Evolutionary conservation across 805 yeast genomes (phyloP).

Genomic region (Hanseniaspora vineae): DNA sequence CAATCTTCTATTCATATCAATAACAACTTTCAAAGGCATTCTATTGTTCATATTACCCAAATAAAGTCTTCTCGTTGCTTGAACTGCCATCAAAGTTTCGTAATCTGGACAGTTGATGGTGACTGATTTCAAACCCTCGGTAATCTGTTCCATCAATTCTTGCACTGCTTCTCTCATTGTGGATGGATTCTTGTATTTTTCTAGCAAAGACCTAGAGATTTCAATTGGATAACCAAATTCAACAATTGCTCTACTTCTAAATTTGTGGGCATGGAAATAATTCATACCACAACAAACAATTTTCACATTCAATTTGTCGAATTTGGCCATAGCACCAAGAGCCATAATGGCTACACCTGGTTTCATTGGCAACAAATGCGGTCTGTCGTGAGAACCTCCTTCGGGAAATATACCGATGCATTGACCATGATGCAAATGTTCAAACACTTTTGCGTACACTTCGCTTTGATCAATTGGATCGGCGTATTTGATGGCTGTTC

Average conservation of each 20-base stretch:
- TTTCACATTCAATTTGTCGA: slow-evolving; percentile 61
- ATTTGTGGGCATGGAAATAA: slow-evolving; percentile 88
- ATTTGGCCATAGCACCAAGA: slow-evolving; percentile 73
- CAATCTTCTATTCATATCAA: slow-evolving; percentile 80
- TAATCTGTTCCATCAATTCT: slow-evolving; percentile 55
- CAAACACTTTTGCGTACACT: slow-evolving; percentile 73
- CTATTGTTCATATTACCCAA: slow-evolving; percentile 41
- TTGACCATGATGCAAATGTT: slow-evolving; percentile 62
- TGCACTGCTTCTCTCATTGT: slow-evolving; percentile 50
- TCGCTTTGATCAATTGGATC: slow-evolving; percentile 70
- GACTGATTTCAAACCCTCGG: slow-evolving; percentile 68
- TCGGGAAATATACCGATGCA: slow-evolving; percentile 92
- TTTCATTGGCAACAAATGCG: slow-evolving; percentile 79
- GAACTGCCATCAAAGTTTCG: slow-evolving; percentile 87
- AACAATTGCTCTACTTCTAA: slow-evolving; percentile 83
- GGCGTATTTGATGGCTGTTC: slow-evolving; percentile 62
- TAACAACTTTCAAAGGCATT: slow-evolving; percentile 63
- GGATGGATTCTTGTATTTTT: slow-evolving; percentile 47
- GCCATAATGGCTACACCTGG: slow-evolving; percentile 99
- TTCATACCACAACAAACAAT: slow-evolving; percentile 95
- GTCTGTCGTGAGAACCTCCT: slow-evolving; percentile 95
- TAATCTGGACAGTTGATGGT: slow-evolving; percentile 91
- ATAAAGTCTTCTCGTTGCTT: slow-evolving; percentile 83
- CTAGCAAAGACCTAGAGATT: slow-evolving; percentile 47
- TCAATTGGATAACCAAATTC: slow-evolving; percentile 86